Base-by-base conservation (phyloP, 495 filamentous ascomycete species). In the Amphirosellinia nigrospora region DNA sequence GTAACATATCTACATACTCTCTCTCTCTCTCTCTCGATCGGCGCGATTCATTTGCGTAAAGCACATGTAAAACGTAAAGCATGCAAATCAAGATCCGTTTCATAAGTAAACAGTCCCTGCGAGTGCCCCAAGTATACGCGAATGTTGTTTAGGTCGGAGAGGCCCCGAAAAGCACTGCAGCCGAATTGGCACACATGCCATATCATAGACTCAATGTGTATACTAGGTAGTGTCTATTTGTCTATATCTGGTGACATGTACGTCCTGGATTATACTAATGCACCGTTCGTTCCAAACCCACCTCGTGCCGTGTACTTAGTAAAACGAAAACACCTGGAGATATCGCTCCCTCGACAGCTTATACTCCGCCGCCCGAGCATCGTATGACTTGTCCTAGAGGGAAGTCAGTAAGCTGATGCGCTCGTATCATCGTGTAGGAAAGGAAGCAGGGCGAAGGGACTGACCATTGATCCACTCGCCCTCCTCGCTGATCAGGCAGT, bases 391-490 rank as follows among this genome's bases (percentile, higher is more conserved):
- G 81, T 52, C 81, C 81, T 83, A 34, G 56, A 56, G 45, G 48
- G 41, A 62, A 55, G 64, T 72, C 39, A 74, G 64, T 72, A 45
- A 74, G 66, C 62, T 70, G 56, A 38, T 69, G 55, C 32, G 61
- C 64, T 61, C 58, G 32, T 68, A n/a, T 56, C 21, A 7, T 36
- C 16, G 38, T 26, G 26, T 8, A 21, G 50, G 23, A 38, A 28
- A 61, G 30, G 32, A 45, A 15, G 62, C n/a, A n/a, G n/a, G n/a
- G 32, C 16, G 23, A 71, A 39, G 21, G 48, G 48, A 73, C 84
- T 84, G 74, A 82, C 86, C 86, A 77, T 88, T 89, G 64, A 89
- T 82, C 87, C 87, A 89, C 69, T 87, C 86, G 41, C 85, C 86
- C 72, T 89, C 86, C 69, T 87, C 83, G 71, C 82, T 85, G 45